Conservation (phyloP, 139 green algal species). For the Penium margaritaceum region DNA sequence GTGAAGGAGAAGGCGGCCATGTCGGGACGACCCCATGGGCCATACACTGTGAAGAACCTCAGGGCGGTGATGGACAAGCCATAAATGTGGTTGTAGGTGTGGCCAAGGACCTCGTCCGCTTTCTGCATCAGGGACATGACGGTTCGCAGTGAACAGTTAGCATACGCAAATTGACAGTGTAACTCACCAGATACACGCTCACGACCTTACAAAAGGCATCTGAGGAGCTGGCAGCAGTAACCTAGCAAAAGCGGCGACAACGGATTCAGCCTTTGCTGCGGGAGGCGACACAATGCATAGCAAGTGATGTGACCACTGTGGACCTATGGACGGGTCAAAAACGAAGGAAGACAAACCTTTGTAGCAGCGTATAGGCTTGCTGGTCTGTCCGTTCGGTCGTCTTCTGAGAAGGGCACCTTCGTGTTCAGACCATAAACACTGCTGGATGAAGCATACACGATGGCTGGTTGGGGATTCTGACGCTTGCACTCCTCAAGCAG, state of each 20-base stretch:
- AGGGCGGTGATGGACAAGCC: constrained; percentile 59
- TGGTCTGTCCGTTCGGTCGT: constrained; percentile 56
- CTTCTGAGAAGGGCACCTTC: constrained; percentile 62
- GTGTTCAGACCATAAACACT: constrained; percentile 70
- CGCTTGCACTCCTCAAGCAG: constrained; percentile 62
- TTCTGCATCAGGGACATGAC: too few species aligned
- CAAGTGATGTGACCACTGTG: too few species aligned
- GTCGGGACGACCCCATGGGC: constrained; percentile 63
- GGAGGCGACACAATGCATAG: too few species aligned
- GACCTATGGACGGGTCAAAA: too few species aligned
- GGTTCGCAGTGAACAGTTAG: too few species aligned
- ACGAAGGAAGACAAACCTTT: too few species aligned
- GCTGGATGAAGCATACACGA: constrained; percentile 67
- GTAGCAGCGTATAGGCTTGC: constrained; percentile 72
- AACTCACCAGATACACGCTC: too few species aligned
- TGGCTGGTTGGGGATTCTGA: constrained; percentile 48
- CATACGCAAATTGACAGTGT: too few species aligned
- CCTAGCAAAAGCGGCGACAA: too few species aligned
- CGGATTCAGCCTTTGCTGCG: too few species aligned
- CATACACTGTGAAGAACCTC: constrained; percentile 83
- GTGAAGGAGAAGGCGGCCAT: constrained; percentile 75
- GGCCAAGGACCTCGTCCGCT: constrained; percentile 64
- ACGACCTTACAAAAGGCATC: too few species aligned
- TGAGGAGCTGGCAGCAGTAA: too few species aligned
- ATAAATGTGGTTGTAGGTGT: constrained; percentile 71